These are phyloP conservation scores for Xylaria longipes DNA, from an alignment of 495 filamentous ascomycete genomes.

Conservation along the genomic window DNA sequence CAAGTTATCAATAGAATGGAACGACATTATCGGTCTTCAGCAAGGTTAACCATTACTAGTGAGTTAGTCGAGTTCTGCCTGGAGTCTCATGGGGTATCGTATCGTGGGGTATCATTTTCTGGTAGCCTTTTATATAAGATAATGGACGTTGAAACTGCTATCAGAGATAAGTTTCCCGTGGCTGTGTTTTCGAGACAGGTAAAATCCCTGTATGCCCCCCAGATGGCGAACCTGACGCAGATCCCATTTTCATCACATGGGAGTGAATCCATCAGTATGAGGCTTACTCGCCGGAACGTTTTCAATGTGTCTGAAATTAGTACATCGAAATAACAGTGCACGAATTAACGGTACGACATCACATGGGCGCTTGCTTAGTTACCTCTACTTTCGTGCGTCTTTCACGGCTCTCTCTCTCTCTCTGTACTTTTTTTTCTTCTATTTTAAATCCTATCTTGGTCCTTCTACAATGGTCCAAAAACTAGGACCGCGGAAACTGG, in stretches of 20 bases:
- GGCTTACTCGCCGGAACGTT: background rate
- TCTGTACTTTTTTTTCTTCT: background rate
- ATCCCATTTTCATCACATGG: slow-evolving; percentile 2
- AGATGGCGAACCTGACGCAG: slow-evolving; percentile 2
- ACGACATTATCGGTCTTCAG: slow-evolving; percentile 11
- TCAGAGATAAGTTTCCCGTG: background rate
- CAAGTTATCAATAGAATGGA: slow-evolving; percentile 35
- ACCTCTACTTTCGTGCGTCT: background rate
- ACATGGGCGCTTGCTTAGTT: background rate
- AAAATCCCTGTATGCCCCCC: background rate
- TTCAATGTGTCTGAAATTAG: background rate
- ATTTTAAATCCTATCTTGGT: background rate
- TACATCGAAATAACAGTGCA: slow-evolving; percentile 1
- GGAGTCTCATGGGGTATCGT: background rate
- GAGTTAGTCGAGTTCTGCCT: background rate
- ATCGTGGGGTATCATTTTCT: slow-evolving; percentile 1
- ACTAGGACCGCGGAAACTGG: background rate
- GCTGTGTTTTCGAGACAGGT: background rate
- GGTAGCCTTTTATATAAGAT: slow-evolving; percentile 10
- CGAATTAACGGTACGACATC: background rate
- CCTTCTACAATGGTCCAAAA: background rate
- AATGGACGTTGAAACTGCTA: background rate
- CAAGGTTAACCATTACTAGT: background rate
- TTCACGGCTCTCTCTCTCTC: background rate
- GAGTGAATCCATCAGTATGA: slow-evolving; percentile 8